Percentiles rank a stretch among this genome's conserved stretches.
phyloP scores from a whole-genome alignment of 495 filamentous ascomycete genomes.

The Aspergillus egyptiacus region DNA sequence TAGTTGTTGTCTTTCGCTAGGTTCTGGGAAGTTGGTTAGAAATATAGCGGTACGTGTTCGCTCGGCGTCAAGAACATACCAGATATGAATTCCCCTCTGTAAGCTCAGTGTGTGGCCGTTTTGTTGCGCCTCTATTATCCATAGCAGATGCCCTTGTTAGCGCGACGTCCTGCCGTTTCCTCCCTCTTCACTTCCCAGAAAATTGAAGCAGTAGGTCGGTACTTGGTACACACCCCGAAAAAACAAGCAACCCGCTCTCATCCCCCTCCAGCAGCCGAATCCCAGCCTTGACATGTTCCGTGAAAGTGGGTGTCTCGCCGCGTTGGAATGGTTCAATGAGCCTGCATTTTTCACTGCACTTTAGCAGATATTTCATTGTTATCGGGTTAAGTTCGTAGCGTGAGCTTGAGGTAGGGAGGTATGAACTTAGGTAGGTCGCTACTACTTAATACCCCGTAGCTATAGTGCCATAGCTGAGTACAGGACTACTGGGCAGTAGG shows the following conservation, averaged over 20 bases:
- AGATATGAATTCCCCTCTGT: constrained; percentile 67
- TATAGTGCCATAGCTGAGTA: no score
- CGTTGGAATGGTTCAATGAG: constrained; percentile 62
- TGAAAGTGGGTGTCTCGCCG: constrained; percentile 68
- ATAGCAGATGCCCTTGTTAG: no score
- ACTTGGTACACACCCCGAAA: constrained; percentile 55
- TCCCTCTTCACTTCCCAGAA: not conserved
- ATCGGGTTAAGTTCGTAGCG: no score
- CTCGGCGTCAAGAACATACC: no score
- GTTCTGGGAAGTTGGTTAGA: no score
- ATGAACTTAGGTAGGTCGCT: not conserved
- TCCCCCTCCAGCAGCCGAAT: constrained; percentile 41
- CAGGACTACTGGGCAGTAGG: no score
- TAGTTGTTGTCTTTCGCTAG: constrained; percentile 39
- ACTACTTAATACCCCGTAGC: no score
- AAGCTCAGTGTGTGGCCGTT: constrained; percentile 41
- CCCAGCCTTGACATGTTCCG: constrained; percentile 62
- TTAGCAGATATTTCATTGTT: no score
- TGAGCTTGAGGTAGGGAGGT: no score
- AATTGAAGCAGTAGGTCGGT: not conserved
- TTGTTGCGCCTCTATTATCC: constrained; percentile 61
- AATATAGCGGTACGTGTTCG: no score
- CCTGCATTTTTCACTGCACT: constrained; percentile 20
- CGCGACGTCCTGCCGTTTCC: no score
- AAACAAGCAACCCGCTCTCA: constrained; percentile 47